Conservation (phyloP, 179 eudicot species). For the Silene noctiflora region DNA sequence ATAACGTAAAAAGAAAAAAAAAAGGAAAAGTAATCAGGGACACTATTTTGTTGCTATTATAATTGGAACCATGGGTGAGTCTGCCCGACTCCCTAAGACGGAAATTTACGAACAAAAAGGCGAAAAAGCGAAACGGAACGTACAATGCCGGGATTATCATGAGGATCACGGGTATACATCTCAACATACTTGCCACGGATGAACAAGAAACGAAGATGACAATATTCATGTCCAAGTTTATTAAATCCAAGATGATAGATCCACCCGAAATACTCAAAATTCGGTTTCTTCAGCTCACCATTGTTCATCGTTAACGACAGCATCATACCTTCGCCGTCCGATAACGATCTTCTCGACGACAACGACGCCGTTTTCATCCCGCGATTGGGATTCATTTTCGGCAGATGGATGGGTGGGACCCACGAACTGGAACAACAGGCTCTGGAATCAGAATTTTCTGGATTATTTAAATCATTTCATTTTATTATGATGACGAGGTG, state of each 20-base stretch:
- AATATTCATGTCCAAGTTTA: slow-evolving; percentile 72
- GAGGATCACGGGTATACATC: slow-evolving; percentile 95
- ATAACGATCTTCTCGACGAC: slow-evolving; percentile 20
- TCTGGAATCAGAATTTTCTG: too few relatives aligned
- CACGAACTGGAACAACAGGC: too few relatives aligned
- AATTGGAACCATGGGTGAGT: not conserved
- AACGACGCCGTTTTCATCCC: slow-evolving; percentile 9
- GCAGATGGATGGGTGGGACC: not conserved
- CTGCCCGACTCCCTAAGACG: too few relatives aligned
- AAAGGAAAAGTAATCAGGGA: too few relatives aligned
- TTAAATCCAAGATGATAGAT: slow-evolving; percentile 79
- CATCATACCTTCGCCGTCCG: slow-evolving; percentile 38
- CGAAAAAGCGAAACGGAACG: not conserved
- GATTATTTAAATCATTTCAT: too few relatives aligned
- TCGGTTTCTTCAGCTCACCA: slow-evolving; percentile 34
- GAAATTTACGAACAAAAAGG: not conserved
- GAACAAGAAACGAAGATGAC: slow-evolving; percentile 63
- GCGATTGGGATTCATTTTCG: too few relatives aligned
- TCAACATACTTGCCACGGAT: slow-evolving; percentile 73
- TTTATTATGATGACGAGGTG: too few relatives aligned
- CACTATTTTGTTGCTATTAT: too few relatives aligned
- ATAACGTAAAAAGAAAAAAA: too few relatives aligned
- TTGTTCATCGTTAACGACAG: slow-evolving; percentile 10
- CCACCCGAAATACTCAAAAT: slow-evolving; percentile 69
- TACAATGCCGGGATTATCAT: slow-evolving; percentile 61